A percentile compares a stretch with the other conserved stretches of the same genome.
These are phyloP conservation scores for Pythium phragmiticola DNA, from an alignment of 352 stramenopile genomes.

Conservation along the genomic window DNA sequence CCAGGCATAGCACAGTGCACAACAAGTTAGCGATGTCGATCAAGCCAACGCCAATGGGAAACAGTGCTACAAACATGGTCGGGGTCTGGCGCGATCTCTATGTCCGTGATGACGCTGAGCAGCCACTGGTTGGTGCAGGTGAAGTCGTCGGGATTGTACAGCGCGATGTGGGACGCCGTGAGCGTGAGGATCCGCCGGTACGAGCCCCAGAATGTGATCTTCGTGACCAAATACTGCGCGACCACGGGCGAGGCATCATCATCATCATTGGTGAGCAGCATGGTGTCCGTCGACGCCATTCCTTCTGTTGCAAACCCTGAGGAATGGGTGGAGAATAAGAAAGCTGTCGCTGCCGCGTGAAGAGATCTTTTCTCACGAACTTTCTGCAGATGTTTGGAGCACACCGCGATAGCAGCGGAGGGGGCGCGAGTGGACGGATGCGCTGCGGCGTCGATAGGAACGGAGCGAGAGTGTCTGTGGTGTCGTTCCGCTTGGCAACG, in stretches of 20 bases:
- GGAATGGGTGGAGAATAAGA: too few species aligned
- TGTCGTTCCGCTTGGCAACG: background rate
- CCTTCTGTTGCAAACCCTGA: background rate
- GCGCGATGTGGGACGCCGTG: conserved; percentile 46
- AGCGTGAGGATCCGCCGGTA: conserved; percentile 62
- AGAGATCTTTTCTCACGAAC: too few species aligned
- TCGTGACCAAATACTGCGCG: conserved; percentile 68
- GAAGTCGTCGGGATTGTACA: conserved; percentile 70
- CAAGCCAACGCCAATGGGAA: too few species aligned
- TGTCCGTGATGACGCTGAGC: conserved; percentile 53
- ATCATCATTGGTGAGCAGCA: background rate
- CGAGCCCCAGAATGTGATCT: conserved; percentile 64
- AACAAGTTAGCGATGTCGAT: too few species aligned
- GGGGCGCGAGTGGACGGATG: too few species aligned
- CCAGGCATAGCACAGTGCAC: too few species aligned
- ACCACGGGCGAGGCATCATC: conserved; percentile 34
- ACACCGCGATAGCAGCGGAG: too few species aligned
- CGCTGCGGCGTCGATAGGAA: too few species aligned
- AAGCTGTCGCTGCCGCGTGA: too few species aligned
- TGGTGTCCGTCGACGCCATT: conserved; percentile 5
- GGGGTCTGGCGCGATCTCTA: conserved; percentile 37
- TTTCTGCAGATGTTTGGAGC: too few species aligned
- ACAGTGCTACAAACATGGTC: conserved; percentile 31
- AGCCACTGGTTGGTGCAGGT: conserved; percentile 73
- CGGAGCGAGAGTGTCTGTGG: background rate